A percentile compares a stretch with the other conserved stretches of the same genome.
These are phyloP conservation scores for Fusarium sp. DNA, from an alignment of 2,329 filamentous ascomycete genomes.

Conservation along the genomic window DNA sequence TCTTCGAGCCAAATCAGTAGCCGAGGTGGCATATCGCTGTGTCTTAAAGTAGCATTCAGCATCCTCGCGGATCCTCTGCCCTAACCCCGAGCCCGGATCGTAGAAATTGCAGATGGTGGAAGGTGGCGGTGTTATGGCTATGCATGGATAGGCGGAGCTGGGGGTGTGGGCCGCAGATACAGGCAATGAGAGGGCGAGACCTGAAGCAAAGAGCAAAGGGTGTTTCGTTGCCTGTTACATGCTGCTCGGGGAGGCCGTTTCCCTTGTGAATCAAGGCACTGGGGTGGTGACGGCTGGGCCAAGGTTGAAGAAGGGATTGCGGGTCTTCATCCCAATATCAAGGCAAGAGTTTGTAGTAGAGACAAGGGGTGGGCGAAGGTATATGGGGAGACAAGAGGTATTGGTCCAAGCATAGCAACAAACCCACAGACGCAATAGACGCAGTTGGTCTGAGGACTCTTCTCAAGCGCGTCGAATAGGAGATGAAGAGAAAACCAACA, in stretches of 20 bases:
- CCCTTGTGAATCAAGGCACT: slow-evolving; percentile 3
- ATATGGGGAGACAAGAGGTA: slow-evolving; percentile 19
- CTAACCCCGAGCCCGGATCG: slow-evolving; percentile 12
- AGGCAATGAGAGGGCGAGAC: not conserved
- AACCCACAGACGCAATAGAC: slow-evolving; percentile 4
- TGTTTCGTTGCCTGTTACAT: slow-evolving; percentile 7
- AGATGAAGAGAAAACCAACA: slow-evolving; percentile 1
- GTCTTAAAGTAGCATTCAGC: not conserved
- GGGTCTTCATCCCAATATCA: not conserved
- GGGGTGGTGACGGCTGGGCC: slow-evolving; percentile 1
- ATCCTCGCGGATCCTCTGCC: not conserved
- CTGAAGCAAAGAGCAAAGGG: not conserved
- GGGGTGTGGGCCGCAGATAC: slow-evolving; percentile 29
- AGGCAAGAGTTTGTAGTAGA: not conserved
- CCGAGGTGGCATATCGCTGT: not conserved
- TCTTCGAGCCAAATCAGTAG: not conserved
- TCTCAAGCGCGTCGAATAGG: slow-evolving; percentile 9
- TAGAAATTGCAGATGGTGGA: slow-evolving; percentile 31
- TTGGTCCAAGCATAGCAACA: slow-evolving; percentile 9
- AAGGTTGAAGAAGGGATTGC: not conserved
- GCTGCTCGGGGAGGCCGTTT: slow-evolving; percentile 4
- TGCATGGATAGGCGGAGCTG: slow-evolving; percentile 34
- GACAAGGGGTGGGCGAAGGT: not conserved
- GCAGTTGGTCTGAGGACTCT: slow-evolving; percentile 2
- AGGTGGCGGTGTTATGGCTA: slow-evolving; percentile 35